Conservation (phyloP, 306 rosid genomes). For the Sphenostylis stenocarpa region DNA sequence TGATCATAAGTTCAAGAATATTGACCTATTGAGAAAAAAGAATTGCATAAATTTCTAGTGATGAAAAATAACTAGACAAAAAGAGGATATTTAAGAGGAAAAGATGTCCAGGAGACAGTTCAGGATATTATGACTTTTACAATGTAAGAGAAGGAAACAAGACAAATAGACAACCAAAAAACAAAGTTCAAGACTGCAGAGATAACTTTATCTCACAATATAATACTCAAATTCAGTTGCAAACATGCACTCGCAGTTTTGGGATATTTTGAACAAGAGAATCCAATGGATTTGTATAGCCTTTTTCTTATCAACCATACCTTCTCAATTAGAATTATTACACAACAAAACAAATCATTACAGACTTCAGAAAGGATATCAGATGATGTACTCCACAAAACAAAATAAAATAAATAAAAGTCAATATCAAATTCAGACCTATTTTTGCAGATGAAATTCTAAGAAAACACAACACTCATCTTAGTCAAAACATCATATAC, state of each 20-base stretch:
- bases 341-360: not conserved
- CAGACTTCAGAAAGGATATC: not conserved
- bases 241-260: not conserved
- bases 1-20: not conserved
- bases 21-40: not conserved
- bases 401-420: not conserved
- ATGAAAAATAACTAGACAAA: not conserved
- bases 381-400: not conserved
- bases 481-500: not conserved
- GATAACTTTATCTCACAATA: not conserved
- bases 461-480: not conserved
- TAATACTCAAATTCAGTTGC: conserved; percentile 11
- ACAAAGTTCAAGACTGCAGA: conserved; percentile 2
- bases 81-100: not conserved
- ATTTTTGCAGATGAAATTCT: not conserved
- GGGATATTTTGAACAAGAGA: not conserved
- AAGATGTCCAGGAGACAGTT: not conserved
- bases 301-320: conserved; percentile 12
- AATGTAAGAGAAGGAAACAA: not conserved
- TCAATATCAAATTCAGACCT: not conserved
- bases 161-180: not conserved
- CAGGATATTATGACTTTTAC: not conserved
- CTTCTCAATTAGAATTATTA: conserved; percentile 1
- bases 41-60: not conserved
- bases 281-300: not conserved